phyloP scores from a whole-genome alignment of 352 stramenopile species.

The Thraustochytrium sp. region DNA sequence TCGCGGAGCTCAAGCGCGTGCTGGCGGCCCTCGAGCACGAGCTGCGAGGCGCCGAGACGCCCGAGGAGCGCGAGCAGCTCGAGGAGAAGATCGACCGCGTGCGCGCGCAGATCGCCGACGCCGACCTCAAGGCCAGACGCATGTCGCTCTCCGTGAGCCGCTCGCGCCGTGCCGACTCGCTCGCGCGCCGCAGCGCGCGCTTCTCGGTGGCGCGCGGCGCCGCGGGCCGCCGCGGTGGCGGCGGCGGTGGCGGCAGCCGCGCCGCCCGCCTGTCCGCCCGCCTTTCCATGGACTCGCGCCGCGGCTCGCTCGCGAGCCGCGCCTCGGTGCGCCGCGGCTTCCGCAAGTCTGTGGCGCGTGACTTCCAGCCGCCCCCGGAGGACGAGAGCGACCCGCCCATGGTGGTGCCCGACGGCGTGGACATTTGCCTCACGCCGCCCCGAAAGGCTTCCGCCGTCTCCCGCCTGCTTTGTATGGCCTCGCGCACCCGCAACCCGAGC shows the following conservation, averaged over 20 bases:
- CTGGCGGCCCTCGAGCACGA: neutral
- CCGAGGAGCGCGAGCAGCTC: neutral
- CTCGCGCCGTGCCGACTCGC: neutral
- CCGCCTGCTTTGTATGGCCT: neutral
- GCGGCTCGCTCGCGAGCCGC: too few relatives aligned
- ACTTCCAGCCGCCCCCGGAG: neutral
- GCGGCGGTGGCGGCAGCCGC: too few relatives aligned
- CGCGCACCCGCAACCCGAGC: neutral
- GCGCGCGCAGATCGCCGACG: neutral
- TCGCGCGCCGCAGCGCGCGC: neutral
- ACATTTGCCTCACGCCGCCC: neutral
- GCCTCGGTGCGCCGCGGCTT: neutral
- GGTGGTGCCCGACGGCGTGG: neutral
- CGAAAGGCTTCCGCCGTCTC: neutral
- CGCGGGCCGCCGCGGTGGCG: too few relatives aligned
- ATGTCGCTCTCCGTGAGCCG: neutral
- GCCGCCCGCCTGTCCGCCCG: neutral
- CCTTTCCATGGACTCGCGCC: too few relatives aligned
- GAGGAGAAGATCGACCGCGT: neutral
- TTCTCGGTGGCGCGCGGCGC: neutral
- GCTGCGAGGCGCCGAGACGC: neutral
- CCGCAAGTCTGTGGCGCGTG: neutral
- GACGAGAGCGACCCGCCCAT: neutral
- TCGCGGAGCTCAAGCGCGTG: neutral
- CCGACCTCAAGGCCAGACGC: neutral